Evolutionary conservation across 2,329 filamentous ascomycete species (phyloP).

Genomic region (Verticillium isaacii): DNA sequence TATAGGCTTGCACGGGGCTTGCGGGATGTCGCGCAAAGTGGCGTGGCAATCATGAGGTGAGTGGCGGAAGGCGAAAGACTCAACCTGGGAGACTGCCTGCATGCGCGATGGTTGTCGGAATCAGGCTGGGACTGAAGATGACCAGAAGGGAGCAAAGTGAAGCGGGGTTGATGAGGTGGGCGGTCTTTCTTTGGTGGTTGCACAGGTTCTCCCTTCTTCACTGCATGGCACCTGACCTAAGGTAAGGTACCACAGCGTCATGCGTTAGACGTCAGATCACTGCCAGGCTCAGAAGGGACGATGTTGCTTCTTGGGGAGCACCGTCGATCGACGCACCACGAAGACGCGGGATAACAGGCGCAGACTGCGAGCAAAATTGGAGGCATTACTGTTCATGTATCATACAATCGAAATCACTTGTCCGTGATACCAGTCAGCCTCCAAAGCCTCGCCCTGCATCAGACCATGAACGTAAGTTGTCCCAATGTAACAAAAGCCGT

Average conservation of each 20-base stretch:
- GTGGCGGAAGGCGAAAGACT: background rate
- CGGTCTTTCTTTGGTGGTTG: too few species aligned
- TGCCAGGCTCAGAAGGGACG: too few species aligned
- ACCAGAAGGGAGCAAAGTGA: background rate
- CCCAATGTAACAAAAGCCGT: background rate
- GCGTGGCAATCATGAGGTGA: background rate
- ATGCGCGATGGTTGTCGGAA: background rate
- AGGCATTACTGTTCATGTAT: background rate
- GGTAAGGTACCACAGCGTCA: too few species aligned
- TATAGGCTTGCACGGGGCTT: background rate
- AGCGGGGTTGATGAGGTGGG: background rate
- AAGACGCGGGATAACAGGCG: too few species aligned
- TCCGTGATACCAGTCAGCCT: background rate
- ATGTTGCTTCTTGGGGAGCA: too few species aligned
- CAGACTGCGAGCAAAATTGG: background rate
- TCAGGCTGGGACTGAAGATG: background rate
- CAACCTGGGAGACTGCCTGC: background rate
- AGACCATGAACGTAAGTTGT: background rate
- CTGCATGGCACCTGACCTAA: too few species aligned
- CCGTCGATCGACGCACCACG: too few species aligned
- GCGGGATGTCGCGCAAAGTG: background rate
- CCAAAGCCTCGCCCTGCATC: background rate
- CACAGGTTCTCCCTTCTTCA: too few species aligned
- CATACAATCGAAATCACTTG: background rate
- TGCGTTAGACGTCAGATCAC: too few species aligned